These are phyloP conservation scores for Botrytis fabae DNA, from an alignment of 2,329 filamentous ascomycete species.

Conservation along the genomic window DNA sequence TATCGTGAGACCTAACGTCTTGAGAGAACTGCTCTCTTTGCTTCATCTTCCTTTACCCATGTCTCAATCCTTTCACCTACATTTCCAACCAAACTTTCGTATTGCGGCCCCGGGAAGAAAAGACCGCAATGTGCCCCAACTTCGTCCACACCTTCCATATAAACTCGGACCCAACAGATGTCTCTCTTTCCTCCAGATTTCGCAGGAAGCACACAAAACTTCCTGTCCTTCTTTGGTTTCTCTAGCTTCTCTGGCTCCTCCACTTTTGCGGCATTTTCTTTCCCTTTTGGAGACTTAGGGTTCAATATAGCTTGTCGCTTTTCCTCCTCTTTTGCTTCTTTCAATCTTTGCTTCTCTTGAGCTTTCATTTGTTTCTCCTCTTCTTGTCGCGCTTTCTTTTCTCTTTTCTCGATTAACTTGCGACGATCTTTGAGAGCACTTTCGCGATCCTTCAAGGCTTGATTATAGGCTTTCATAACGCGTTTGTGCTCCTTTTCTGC, in stretches of 20 bases:
- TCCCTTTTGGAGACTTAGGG: conserved; percentile 33
- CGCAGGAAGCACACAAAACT: conserved; percentile 75
- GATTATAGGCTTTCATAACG: conserved; percentile 63
- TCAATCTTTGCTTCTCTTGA: conserved; percentile 38
- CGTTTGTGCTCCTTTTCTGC: conserved; percentile 68
- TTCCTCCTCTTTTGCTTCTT: conserved; percentile 41
- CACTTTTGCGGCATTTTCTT: conserved; percentile 35
- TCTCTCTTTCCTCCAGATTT: conserved; percentile 59
- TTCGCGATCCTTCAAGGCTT: conserved; percentile 65
- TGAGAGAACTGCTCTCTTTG: conserved; percentile 31
- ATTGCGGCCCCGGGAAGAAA: conserved; percentile 72
- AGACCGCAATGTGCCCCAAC: conserved; percentile 82
- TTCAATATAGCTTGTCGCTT: conserved; percentile 34
- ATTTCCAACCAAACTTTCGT: conserved; percentile 75
- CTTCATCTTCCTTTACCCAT: conserved; percentile 67
- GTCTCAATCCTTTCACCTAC: conserved; percentile 64
- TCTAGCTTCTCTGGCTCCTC: conserved; percentile 28
- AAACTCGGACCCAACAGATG: conserved; percentile 72
- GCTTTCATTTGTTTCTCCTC: conserved; percentile 43
- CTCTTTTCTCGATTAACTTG: conserved; percentile 58
- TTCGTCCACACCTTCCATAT: conserved; percentile 82
- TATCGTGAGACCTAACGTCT: neutral
- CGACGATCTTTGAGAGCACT: conserved; percentile 63
- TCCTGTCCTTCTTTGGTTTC: conserved; percentile 47
- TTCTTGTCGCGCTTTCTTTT: conserved; percentile 45